Evolutionary conservation across 768 basidiomycete species (phyloP), one percentile per base, ranked within the genome.

Genomic region (Cubamyces lactineus): DNA sequence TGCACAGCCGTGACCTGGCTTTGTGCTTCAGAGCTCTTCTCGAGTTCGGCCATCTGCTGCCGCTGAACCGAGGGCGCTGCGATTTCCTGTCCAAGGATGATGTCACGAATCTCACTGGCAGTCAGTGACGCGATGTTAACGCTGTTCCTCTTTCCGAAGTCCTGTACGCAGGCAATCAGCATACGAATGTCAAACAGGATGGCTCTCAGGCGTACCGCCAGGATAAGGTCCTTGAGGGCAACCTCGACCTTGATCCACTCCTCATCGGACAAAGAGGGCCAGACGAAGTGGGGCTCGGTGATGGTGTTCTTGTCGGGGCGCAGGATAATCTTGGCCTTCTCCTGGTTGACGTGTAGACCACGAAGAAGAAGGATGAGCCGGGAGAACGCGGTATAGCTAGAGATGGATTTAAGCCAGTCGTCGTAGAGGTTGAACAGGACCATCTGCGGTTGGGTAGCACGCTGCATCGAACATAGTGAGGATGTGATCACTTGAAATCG

Each of bases 211-310:
- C 86, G 60, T 69, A 90, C 88, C 59, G 91, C 91, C 45, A 94
- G 79, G 72, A 99, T 98, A 54, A 99, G 85, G 67, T 98, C 97
- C 75, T 97, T 98, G 82, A 99, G 88, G 0, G 97, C 96, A 47
- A 99, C 92, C 79, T 99, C 97, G 49, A 98, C 96, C 75, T 96
- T 95, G 76, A 99, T 96, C 96, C 96, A 98, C 69, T 97, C 95
- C 67, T 97, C 94, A 67, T 97, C 96, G 30, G 79, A 79, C 59
- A 98, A 80, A 1, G 94, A 89, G 11, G 96, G 96, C 96, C 96
- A 98, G 38, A 98, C 94, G 74, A 96, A 98, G 76, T 98, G 96
- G 42, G 95, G 91, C 74, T 98, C 94, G 2, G 97, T 98, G 69
- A 96, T 89, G 1, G 96, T 98, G 59, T 88, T 89, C 77, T 97